Base-by-base conservation (phyloP, 1,284 basidiomycete species). In the Paramarasmius palmivorus region DNA sequence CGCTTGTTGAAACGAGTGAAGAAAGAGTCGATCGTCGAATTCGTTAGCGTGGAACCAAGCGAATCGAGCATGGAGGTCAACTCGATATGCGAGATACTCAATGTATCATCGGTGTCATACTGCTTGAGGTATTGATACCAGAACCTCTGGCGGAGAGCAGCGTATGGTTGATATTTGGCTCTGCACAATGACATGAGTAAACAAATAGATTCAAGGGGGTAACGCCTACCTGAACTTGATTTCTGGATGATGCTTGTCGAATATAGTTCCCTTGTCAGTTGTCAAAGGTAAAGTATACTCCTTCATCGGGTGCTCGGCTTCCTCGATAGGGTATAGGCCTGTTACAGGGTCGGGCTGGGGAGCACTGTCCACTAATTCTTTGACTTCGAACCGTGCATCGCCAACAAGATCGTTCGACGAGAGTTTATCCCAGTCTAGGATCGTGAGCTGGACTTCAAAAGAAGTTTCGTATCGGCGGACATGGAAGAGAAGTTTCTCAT, bases 21-120 rank as follows among this genome's bases (percentile, higher is more conserved):
- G 79, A 95, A 96, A 6, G 81, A 78, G 60, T 89, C 81, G 57
- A 95, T 76, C 1, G 96, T 99, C 47, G 84, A 76, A 0, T 70
- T 73, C 3, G 92, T 92, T 36, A 99, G 82, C 0, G 96, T 98
- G 2, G 94, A 96, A 3, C 95, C 95, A 26, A 99, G 84, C 4
- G 95, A 97, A 73, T 98, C 95, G 49, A 99, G 87, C 93, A 98
- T 96, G n/a, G 92, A 90, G 0, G 89, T 90, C 22, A 99, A 77
- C 70, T 99, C 96, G 50, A 96, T 75, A 57, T 88, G 86, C 0
- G 93, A 95, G 37, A 96, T 73, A 1, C 79, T 72, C n/a, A 76
- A 75, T 0, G 86, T 90, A 57, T 96, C 92, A 68, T 96, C 94
- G 0, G 88, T 82, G 63, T 98, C 95, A 69, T 97, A 99, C 61